Base-by-base conservation (phyloP, 192 early-diverging fungal genomes). In the Chytriomyces sp. region DNA sequence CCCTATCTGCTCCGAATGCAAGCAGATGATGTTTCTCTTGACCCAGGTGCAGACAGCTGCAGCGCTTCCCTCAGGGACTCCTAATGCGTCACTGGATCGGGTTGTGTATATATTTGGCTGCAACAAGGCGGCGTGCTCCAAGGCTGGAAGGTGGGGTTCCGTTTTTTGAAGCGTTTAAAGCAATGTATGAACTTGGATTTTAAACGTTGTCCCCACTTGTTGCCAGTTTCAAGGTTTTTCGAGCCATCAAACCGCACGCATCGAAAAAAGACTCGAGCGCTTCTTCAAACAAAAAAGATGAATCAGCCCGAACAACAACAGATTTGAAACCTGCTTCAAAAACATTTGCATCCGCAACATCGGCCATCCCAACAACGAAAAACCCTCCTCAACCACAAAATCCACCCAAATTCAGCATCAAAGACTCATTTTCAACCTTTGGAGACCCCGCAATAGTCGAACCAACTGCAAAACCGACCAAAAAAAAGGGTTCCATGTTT, bases 91-190 rank as follows among this genome's bases (percentile, higher is more conserved):
- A 4, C 43, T 61, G 2, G 76, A 77, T 61, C 76, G 76, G 6
- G 23, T 77, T 67, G 49, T 77, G 18, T 77, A 77, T 35, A 57
- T 77, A 0, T 77, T 66, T 50, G 76, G 28, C 9, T 77, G 76
- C 50, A 77, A 77, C 35, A 77, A 69, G 57, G 66, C 59, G 7
- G 7, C 9, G 20, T 77, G 76, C 57, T 68, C 66, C 13, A 61
- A 28, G 47, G 35, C 9, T 2, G 67, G 67, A 50, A 69, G 76
- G 76, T 77, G 7, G 8, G 26, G 13, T 57, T 57, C 35, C 35
- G 35, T 35, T 13, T 57, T 57, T 3, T n/a, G 53, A 57, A 20
- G 13, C 20, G 20, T 1, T 57, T 13, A n/a, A n/a, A 13, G 20
- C 16, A 57, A 1, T 57, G 53, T 5, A 2, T 20, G 53, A 57